Evolutionary conservation across 768 basidiomycete species (phyloP), one percentile per base, ranked within the genome.

Genomic region (Tricholoma matsutake): DNA sequence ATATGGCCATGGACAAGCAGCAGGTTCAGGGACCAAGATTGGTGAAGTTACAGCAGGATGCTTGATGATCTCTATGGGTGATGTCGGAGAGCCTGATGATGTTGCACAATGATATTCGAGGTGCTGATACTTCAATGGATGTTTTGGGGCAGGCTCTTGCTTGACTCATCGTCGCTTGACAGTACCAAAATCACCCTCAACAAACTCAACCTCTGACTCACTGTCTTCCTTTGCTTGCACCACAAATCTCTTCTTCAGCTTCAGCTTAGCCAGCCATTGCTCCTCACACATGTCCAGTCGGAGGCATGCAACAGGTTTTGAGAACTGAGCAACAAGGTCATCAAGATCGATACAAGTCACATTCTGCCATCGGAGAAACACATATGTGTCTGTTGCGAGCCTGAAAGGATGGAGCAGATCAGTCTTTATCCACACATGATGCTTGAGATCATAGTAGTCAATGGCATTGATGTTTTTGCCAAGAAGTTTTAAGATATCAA

Each of bases 1-100:
- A 37, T 34, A 60, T 39, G 65, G 68, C 53, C 53, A 54, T n/a
- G 53, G 53, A 29, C 20, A 7, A 14, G 13, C 61, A 31, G 11
- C 22, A 47, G 45, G n/a, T n/a, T n/a, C n/a, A n/a, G n/a, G n/a
- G n/a, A n/a, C n/a, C n/a, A n/a, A n/a, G n/a, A n/a, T n/a, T n/a
- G n/a, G n/a, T n/a, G n/a, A n/a, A n/a, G n/a, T n/a, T n/a, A n/a
- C n/a, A n/a, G n/a, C n/a, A n/a, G n/a, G n/a, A n/a, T n/a, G n/a
- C n/a, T n/a, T n/a, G n/a, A n/a, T n/a, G n/a, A n/a, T n/a, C n/a
- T n/a, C n/a, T n/a, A n/a, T n/a, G n/a, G n/a, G n/a, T n/a, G n/a
- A n/a, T n/a, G n/a, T n/a, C n/a, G n/a, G n/a, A n/a, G n/a, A n/a
- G n/a, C n/a, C n/a, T n/a, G n/a, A n/a, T n/a, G n/a, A n/a, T n/a